Conservation (phyloP, 441 rosid genomes). For the Brassica hybrid region DNA sequence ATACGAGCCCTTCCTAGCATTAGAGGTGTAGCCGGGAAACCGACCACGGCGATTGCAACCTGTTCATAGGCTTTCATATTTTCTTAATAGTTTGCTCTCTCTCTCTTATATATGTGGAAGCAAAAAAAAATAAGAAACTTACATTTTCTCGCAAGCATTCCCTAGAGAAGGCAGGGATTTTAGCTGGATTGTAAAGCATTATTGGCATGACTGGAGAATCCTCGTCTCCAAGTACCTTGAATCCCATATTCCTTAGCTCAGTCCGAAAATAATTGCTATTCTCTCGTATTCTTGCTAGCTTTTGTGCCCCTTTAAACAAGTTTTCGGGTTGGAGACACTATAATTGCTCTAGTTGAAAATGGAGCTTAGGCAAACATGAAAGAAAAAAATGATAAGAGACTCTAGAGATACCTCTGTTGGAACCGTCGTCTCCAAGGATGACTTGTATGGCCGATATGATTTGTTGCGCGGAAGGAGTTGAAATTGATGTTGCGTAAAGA, state of each 20-base stretch:
- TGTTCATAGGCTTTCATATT: conserved; percentile 27
- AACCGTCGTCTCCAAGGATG: conserved; percentile 88
- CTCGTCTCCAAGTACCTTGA: conserved; percentile 88
- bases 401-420: conserved; percentile 64
- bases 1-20: conserved; percentile 9
- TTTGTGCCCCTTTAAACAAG: conserved; percentile 68
- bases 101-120: background rate
- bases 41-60: conserved; percentile 41
- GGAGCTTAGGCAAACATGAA: background rate
- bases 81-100: background rate
- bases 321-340: background rate
- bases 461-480: conserved; percentile 90
- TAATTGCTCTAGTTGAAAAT: background rate
- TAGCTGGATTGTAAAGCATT: conserved; percentile 92
- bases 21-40: conserved; percentile 9
- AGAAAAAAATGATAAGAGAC: background rate
- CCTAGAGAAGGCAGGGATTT: conserved; percentile 87
- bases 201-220: conserved; percentile 95
- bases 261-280: conserved; percentile 90
- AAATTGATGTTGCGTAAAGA: conserved; percentile 85
- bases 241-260: conserved; percentile 86
- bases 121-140: conserved; percentile 15
- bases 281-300: conserved; percentile 80
- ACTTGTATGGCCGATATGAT: conserved; percentile 81
- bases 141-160: conserved; percentile 82